Percentiles rank a stretch among this genome's conserved stretches.
These are phyloP conservation scores for Sedum album DNA, from an alignment of 164 flowering plant species.

Conservation along the genomic window DNA sequence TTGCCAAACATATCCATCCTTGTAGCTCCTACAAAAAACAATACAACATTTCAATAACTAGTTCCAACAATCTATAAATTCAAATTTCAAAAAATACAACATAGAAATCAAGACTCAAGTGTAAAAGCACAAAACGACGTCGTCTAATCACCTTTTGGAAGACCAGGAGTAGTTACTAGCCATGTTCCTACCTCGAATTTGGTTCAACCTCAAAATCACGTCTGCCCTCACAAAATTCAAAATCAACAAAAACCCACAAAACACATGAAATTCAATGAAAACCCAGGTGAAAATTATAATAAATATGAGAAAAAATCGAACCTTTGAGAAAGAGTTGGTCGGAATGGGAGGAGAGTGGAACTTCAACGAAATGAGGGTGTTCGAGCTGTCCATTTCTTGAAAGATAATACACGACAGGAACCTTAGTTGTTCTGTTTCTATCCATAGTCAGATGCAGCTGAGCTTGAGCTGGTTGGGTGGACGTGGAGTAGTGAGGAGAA, in stretches of 20 bases:
- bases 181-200: constrained; percentile 37
- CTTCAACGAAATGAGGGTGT: constrained; percentile 42
- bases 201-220: constrained; percentile 22
- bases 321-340: constrained; percentile 37
- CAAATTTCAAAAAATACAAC: constrained; percentile 5
- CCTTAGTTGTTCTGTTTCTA: constrained; percentile 13
- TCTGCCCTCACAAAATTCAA: constrained; percentile 19
- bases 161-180: constrained; percentile 44
- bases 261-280: neutral
- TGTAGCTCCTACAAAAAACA: constrained; percentile 28
- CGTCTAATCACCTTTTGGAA: constrained; percentile 27
- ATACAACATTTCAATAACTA: neutral
- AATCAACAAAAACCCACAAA: neutral
- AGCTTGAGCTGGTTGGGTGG: neutral
- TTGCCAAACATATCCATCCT: constrained; percentile 44
- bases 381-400: constrained; percentile 34
- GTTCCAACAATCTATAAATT: neutral
- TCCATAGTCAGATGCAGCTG: neutral
- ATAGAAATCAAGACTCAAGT: too few relatives aligned
- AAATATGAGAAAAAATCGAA: neutral
- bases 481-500: constrained; percentile 12
- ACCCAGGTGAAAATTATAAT: too few relatives aligned
- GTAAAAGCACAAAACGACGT: neutral
- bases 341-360: constrained; percentile 26
- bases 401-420: constrained; percentile 34